Percentiles rank a stretch among this genome's conserved stretches.
Evolutionary conservation across 2,329 filamentous ascomycete genomes (phyloP).

Genomic region (Fusarium luffae): DNA sequence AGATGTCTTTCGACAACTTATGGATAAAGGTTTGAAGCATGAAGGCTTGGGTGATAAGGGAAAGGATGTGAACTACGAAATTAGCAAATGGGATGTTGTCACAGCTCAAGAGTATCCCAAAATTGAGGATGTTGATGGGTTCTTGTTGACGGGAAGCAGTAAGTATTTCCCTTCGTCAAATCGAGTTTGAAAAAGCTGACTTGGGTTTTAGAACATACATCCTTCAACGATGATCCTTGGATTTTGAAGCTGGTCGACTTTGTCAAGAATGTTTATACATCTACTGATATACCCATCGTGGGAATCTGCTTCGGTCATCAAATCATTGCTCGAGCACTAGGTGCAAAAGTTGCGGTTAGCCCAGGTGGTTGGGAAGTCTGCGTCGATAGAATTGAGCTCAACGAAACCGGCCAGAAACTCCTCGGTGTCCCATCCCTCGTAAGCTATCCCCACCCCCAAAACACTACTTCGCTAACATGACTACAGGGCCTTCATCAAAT

Average conservation of each 20-base stretch:
- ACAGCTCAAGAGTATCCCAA: conserved; percentile 44
- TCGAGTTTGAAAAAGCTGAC: neutral
- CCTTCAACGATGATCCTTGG: conserved; percentile 55
- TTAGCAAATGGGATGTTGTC: conserved; percentile 49
- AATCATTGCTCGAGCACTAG: conserved; percentile 56
- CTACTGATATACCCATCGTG: conserved; percentile 50
- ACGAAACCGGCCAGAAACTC: conserved; percentile 51
- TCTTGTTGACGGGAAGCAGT: conserved; percentile 52
- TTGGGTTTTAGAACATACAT: conserved; percentile 46
- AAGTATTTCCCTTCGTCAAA: neutral
- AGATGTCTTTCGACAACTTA: conserved; percentile 47
- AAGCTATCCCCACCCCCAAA: neutral
- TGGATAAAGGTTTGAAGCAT: conserved; percentile 41
- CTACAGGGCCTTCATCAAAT: conserved; percentile 54
- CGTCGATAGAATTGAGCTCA: conserved; percentile 53
- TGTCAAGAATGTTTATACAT: conserved; percentile 43
- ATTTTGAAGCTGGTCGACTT: conserved; percentile 54
- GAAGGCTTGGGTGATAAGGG: conserved; percentile 32
- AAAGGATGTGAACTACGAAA: conserved; percentile 38
- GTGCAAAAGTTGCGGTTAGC: conserved; percentile 51
- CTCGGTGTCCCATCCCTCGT: conserved; percentile 48
- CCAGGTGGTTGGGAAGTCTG: conserved; percentile 57
- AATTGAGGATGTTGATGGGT: conserved; percentile 44
- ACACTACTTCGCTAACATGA: neutral
- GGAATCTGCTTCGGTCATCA: conserved; percentile 62